These are phyloP conservation scores for Prototheca wickerhamii DNA, from an alignment of 163 green algal species.

Conservation along the genomic window DNA sequence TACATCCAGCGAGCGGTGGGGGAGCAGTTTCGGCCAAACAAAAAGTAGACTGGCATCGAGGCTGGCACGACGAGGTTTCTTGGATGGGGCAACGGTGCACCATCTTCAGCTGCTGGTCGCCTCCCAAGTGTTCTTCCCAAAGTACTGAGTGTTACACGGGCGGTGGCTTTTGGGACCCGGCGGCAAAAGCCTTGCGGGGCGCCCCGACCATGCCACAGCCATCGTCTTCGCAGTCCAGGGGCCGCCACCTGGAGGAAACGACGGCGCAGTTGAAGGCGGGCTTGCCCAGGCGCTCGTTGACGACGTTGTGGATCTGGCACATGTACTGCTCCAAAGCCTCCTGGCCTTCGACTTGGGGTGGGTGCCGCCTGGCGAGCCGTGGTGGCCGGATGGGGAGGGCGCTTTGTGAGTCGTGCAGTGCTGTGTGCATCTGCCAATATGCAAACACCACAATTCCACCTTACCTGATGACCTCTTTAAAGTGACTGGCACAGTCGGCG, in stretches of 20 bases:
- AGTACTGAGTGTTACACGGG: too few relatives aligned
- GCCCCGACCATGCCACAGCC: too few relatives aligned
- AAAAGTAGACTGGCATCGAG: neutral
- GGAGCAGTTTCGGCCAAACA: conserved; percentile 52
- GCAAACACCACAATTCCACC: conserved; percentile 21
- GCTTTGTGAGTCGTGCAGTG: neutral
- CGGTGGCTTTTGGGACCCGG: too few relatives aligned
- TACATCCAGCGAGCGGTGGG: conserved; percentile 68
- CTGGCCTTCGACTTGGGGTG: conserved; percentile 19
- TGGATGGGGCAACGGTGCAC: too few relatives aligned
- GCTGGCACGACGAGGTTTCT: too few relatives aligned
- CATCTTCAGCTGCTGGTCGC: too few relatives aligned
- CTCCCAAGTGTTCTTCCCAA: too few relatives aligned
- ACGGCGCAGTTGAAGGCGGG: conserved; percentile 77
- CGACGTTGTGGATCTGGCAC: conserved; percentile 76
- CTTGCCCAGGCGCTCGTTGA: conserved; percentile 74
- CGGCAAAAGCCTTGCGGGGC: too few relatives aligned
- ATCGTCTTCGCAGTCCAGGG: conserved; percentile 42
- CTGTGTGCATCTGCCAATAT: neutral
- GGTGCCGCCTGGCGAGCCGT: neutral
- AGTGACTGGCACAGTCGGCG: conserved; percentile 75
- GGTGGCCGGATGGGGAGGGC: neutral
- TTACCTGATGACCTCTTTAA: conserved; percentile 68
- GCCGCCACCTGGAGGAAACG: conserved; percentile 55
- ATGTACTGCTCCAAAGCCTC: conserved; percentile 75